phyloP scores from a whole-genome alignment of 768 basidiomycete species.

The Strobilomyces confusus region DNA sequence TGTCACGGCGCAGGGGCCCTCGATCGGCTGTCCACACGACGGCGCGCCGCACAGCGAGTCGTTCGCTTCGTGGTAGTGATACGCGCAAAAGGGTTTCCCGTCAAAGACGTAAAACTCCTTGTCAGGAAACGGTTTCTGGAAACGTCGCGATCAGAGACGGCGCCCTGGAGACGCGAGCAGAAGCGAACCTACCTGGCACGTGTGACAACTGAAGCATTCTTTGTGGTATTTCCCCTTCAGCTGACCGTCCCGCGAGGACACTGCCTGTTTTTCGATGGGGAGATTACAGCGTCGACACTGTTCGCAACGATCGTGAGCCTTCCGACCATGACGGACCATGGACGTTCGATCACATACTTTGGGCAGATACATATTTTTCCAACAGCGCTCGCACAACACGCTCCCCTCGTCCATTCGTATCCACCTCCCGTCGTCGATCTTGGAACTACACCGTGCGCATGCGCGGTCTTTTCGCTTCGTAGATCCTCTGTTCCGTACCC shows the following conservation, averaged over 20 bases:
- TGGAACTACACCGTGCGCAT: slow-evolving; percentile 67
- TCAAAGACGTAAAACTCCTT: slow-evolving; percentile 89
- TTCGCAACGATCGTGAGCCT: background rate
- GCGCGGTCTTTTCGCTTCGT: slow-evolving; percentile 35
- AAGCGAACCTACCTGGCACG: slow-evolving; percentile 58
- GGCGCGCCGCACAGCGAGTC: slow-evolving; percentile 79
- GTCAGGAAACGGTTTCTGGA: slow-evolving; percentile 84
- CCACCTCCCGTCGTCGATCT: slow-evolving; percentile 80
- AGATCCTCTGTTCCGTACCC: slow-evolving; percentile 32
- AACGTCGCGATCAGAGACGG: slow-evolving; percentile 3
- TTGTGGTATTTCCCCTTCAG: slow-evolving; percentile 94
- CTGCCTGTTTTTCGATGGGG: slow-evolving; percentile 88
- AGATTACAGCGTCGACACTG: slow-evolving; percentile 85
- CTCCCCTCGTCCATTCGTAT: slow-evolving; percentile 70
- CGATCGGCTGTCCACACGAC: slow-evolving; percentile 83
- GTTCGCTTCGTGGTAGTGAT: slow-evolving; percentile 92
- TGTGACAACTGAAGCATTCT: slow-evolving; percentile 85
- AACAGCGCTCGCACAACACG: slow-evolving; percentile 84
- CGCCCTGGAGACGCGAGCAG: background rate
- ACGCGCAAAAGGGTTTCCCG: slow-evolving; percentile 86
- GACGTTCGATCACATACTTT: slow-evolving; percentile 48
- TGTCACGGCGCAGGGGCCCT: slow-evolving; percentile 89
- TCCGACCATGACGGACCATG: background rate
- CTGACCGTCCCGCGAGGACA: slow-evolving; percentile 89
- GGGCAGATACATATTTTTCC: slow-evolving; percentile 96